Evolutionary conservation across 768 basidiomycete genomes (phyloP).

Genomic region (Trametes gibbosa): DNA sequence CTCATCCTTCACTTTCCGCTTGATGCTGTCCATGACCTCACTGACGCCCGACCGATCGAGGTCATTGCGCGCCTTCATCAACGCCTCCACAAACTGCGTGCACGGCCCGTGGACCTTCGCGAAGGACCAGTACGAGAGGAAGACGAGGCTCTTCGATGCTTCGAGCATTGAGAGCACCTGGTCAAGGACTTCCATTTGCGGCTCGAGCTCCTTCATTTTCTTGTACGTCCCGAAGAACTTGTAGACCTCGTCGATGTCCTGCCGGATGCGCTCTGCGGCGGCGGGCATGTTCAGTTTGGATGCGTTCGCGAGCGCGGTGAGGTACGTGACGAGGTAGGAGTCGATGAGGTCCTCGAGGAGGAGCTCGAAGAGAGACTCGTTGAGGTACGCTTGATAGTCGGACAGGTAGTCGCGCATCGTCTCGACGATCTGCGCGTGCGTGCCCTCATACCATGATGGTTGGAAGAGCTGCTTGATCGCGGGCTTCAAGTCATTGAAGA

Average conservation of each 20-base stretch:
- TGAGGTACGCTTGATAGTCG: conserved; percentile 92
- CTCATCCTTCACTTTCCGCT: conserved; percentile 91
- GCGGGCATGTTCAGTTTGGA: conserved; percentile 85
- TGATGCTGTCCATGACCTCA: conserved; percentile 93
- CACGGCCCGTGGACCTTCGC: conserved; percentile 94
- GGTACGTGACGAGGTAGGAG: conserved; percentile 84
- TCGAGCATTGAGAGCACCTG: conserved; percentile 77
- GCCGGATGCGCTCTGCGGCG: conserved; percentile 79
- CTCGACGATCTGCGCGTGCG: conserved; percentile 85
- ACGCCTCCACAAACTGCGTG: conserved; percentile 82
- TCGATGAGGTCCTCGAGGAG: conserved; percentile 92
- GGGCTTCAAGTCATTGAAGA: conserved; percentile 91
- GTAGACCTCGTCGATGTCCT: conserved; percentile 76
- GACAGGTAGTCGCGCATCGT: conserved; percentile 95
- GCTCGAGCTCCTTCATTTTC: conserved; percentile 74
- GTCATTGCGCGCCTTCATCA: conserved; percentile 89
- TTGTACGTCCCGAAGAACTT: conserved; percentile 81
- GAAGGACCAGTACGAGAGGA: conserved; percentile 92
- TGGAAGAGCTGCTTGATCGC: conserved; percentile 86
- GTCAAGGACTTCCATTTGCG: conserved; percentile 83
- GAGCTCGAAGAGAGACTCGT: conserved; percentile 86
- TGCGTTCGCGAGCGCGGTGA: conserved; percentile 81
- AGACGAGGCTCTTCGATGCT: conserved; percentile 84
- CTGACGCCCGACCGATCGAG: conserved; percentile 82
- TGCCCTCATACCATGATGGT: conserved; percentile 84